A percentile compares a stretch with the other conserved stretches of the same genome.
phyloP scores from a whole-genome alignment of 2,329 filamentous ascomycete species.

The Cytospora schulzeri region DNA sequence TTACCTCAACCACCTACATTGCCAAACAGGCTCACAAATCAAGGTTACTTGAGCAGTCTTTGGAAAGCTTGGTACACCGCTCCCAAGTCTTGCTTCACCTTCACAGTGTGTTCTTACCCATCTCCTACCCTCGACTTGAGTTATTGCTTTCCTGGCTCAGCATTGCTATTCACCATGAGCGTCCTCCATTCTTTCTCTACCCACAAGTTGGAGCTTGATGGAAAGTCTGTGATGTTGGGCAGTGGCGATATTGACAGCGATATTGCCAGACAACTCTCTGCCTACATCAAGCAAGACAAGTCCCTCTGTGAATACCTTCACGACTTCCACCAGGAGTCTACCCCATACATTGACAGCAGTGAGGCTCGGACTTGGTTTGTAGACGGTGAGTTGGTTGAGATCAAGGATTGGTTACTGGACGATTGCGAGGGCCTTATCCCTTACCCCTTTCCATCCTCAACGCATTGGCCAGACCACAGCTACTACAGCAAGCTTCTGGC shows the following conservation, averaged over 20 bases:
- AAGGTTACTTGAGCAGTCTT: background rate
- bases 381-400: background rate
- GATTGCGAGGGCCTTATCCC: background rate
- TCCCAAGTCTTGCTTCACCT: background rate
- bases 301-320: background rate
- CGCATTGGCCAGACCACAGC: background rate
- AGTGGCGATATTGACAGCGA: background rate
- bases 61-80: background rate
- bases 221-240: background rate
- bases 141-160: background rate
- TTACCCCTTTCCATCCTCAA: background rate
- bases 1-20: background rate
- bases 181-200: background rate
- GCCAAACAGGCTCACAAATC: background rate
- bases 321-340: background rate
- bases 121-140: background rate
- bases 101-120: background rate
- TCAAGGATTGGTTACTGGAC: background rate
- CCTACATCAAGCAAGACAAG: background rate
- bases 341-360: background rate
- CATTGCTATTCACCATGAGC: background rate
- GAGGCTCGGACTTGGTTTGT: background rate
- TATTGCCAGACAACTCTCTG: background rate
- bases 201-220: background rate
- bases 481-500: background rate